Evolutionary conservation across 306 rosid genomes (phyloP).

Genomic region (Erythrophleum fordii): DNA sequence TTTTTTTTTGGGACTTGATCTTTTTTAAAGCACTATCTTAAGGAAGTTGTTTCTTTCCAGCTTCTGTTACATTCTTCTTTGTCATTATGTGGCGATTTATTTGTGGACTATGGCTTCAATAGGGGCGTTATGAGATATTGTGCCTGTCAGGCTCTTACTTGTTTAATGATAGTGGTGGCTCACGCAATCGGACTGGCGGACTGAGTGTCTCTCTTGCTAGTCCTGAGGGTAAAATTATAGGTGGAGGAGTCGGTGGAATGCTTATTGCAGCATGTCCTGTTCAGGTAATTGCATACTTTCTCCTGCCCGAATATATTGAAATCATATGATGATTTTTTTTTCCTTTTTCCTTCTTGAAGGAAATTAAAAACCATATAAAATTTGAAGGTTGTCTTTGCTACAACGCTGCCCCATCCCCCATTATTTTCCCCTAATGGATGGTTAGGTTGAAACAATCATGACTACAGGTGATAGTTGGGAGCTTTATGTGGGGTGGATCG

Average conservation of each 20-base stretch:
- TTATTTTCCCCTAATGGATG: neutral
- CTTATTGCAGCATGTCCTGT: slow-evolving; percentile 88
- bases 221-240: slow-evolving; percentile 84
- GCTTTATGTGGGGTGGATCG: slow-evolving; percentile 86
- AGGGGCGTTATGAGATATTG: slow-evolving; percentile 92
- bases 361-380: neutral
- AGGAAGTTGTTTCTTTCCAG: neutral
- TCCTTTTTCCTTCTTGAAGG: too few species aligned
- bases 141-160: slow-evolving; percentile 81
- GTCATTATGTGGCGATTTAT: neutral
- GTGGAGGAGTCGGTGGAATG: slow-evolving; percentile 84
- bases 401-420: neutral
- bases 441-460: slow-evolving; percentile 36
- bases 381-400: neutral
- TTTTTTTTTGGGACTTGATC: neutral
- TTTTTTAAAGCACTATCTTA: neutral
- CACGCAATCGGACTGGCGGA: slow-evolving; percentile 75
- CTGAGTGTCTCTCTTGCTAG: slow-evolving; percentile 86
- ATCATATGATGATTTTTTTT: neutral
- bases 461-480: slow-evolving; percentile 81
- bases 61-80: neutral
- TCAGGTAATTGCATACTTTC: slow-evolving; percentile 60
- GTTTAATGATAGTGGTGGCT: slow-evolving; percentile 55
- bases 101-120: slow-evolving; percentile 35
- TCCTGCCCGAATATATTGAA: slow-evolving; percentile 17